These are phyloP conservation scores for Cymbopogon citratus DNA, from an alignment of 176 grass and related monocot species.

Conservation along the genomic window DNA sequence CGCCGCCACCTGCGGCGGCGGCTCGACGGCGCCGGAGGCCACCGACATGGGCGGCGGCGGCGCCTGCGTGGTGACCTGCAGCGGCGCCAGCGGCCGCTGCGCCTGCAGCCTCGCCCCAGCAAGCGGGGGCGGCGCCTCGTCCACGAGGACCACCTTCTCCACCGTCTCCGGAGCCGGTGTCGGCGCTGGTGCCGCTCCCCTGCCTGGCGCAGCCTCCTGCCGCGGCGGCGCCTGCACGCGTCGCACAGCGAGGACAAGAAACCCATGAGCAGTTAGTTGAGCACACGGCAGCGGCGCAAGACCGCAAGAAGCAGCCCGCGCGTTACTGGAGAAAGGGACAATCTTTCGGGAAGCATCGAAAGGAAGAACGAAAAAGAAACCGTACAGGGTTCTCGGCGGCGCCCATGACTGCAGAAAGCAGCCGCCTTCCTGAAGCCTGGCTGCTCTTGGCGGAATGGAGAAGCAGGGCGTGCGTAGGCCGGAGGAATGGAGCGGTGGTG, in stretches of 20 bases:
- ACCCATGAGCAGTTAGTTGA: not conserved
- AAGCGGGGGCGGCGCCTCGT: conserved; percentile 20
- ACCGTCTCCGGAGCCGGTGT: conserved; percentile 19
- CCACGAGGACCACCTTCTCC: conserved; percentile 36
- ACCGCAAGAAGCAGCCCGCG: not conserved
- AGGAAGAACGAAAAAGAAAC: not conserved
- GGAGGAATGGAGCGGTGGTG: not conserved
- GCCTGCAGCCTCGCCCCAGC: conserved; percentile 55
- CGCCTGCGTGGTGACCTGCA: conserved; percentile 68
- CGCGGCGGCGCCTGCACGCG: conserved; percentile 22
- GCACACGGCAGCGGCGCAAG: not conserved
- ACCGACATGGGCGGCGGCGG: conserved; percentile 42
- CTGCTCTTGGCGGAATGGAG: not conserved
- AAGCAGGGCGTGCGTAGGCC: not conserved
- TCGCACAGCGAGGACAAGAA: not conserved
- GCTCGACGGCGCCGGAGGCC: conserved; percentile 32
- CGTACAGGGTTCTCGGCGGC: conserved; percentile 44
- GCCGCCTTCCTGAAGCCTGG: not conserved
- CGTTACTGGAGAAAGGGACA: not conserved
- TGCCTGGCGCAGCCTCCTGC: conserved; percentile 14
- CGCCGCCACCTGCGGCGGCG: conserved; percentile 17
- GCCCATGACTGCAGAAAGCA: conserved; percentile 34
- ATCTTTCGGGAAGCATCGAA: too few species aligned
- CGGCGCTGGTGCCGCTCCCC: not conserved
- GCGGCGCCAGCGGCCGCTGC: conserved; percentile 51